These are phyloP conservation scores for Viola odorata DNA, from an alignment of 345 rosid genomes.

Conservation along the genomic window DNA sequence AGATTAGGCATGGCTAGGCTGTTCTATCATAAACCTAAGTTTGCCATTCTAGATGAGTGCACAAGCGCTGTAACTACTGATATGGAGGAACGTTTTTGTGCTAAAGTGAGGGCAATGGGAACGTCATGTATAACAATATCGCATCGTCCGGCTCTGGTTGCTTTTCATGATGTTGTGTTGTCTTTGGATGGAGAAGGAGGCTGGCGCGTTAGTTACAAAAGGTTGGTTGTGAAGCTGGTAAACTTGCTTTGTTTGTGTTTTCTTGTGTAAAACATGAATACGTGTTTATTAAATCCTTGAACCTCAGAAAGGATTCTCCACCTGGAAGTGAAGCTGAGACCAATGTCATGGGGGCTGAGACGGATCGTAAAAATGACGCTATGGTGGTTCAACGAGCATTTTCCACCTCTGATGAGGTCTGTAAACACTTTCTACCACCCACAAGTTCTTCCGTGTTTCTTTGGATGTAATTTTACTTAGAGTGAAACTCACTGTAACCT, in stretches of 20 bases:
- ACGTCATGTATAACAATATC: conserved; percentile 99
- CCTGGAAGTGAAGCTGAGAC: conserved; percentile 40
- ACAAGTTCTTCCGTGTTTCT: conserved; percentile 6
- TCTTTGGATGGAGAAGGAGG: conserved; percentile 98
- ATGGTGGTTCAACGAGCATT: conserved; percentile 87
- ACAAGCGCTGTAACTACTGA: conserved; percentile 99
- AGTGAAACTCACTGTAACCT: conserved; percentile 9
- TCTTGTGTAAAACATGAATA: conserved; percentile 1
- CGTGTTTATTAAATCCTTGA: conserved; percentile 14
- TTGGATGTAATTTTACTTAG: conserved; percentile 9
- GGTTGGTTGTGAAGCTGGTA: conserved; percentile 39
- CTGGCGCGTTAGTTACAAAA: conserved; percentile 75
- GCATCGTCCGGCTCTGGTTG: conserved; percentile 96
- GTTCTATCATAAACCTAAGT: conserved; percentile 95
- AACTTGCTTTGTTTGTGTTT: conserved; percentile 4
- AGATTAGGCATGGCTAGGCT: conserved; percentile 98
- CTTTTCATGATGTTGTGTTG: conserved; percentile 91
- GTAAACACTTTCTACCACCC: conserved; percentile 1
- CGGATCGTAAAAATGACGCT: conserved; percentile 76
- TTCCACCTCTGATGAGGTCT: conserved; percentile 61
- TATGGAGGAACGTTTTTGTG: conserved; percentile 97
- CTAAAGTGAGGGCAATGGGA: conserved; percentile 98
- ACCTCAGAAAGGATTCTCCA: conserved; percentile 59
- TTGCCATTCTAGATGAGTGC: conserved; percentile 99
- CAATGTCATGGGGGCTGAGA: conserved; percentile 40